Evolutionary conservation across 371 early-diverging fungal species (phyloP).

Genomic region (Quaeritorhiza haematococci): DNA sequence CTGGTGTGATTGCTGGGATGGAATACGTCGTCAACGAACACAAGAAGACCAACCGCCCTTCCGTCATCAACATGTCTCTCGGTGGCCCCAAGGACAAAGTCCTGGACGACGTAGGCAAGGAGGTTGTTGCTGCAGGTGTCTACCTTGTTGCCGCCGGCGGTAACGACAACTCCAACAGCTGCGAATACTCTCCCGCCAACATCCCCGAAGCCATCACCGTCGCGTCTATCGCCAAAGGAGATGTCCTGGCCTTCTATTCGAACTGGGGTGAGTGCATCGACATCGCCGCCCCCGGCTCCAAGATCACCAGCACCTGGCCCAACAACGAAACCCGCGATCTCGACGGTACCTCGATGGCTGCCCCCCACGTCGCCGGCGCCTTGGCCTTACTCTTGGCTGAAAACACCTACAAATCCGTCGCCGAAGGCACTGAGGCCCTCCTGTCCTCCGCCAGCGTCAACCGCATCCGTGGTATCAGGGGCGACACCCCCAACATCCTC

Average conservation of each 20-base stretch:
- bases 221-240: conserved; percentile 40
- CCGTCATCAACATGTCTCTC: conserved; percentile 93
- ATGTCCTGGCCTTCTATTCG: conserved; percentile 42
- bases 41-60: conserved; percentile 65
- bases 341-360: conserved; percentile 99
- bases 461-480: too few species aligned
- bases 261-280: conserved; percentile 59
- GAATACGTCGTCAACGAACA: background rate
- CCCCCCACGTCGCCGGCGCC: conserved; percentile 96
- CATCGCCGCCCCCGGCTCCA: conserved; percentile 25
- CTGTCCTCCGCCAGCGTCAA: too few species aligned
- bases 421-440: too few species aligned
- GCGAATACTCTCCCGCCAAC: background rate
- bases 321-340: conserved; percentile 55
- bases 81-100: conserved; percentile 85
- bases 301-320: conserved; percentile 19
- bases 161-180: conserved; percentile 7
- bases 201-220: conserved; percentile 26
- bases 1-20: conserved; percentile 5
- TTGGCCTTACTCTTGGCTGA: conserved; percentile 57
- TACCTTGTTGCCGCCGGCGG: conserved; percentile 21
- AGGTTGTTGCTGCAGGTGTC: conserved; percentile 77
- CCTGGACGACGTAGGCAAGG: conserved; percentile 78
- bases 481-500: too few species aligned
- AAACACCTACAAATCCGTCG: background rate